Base-by-base conservation (phyloP, 495 filamentous ascomycete species). In the Coniosporium apollinis region DNA sequence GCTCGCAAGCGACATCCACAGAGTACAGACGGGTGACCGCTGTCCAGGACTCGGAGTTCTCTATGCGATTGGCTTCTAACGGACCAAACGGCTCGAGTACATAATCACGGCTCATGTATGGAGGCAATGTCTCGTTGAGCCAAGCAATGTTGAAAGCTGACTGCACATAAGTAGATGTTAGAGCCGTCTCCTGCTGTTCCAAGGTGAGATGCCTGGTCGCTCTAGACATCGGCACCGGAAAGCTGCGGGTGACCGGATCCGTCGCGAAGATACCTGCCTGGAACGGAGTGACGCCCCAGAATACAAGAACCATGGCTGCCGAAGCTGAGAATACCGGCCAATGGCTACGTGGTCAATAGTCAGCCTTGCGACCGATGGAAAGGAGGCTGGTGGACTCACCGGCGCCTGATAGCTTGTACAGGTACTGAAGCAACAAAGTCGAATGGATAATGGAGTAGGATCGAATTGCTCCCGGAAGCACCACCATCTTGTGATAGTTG, bases 401-500 rank as follows among this genome's bases (percentile, higher is more conserved):
- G 44, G 22, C 41, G 31, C 18, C 38, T 47, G 1, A 57, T 26
- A 1, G 67, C 60, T 22, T 40, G 49, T 13, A 68, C 30, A 0
- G 67, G 65, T n/a, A 62, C 52, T 22, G 56, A 49, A 0, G 61
- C 54, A 3, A 69, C 28, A 30, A 68, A 67, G 14, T 63, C 61
- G 19, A 59, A 61, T 0, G 63, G 63, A 41, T 70, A 70, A 14
- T 61, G 45, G 0, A 70, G 44, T 0, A 64, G 36, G 1, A 70
- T 17, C 0, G 64, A 65, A 17, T 64, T 36, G 20, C 43, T 37
- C 0, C 48, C 58, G 1, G 21, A 22, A 4, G 62, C 60, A 4
- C 64, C 64, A 1, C 49, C 49, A 0, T 36, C 19, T 3, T 53
- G 55, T 2, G 60, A 64, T 0, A 68, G 45, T 34, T 67, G 63